Percentiles rank a stretch among this genome's conserved stretches.
Evolutionary conservation across 2,329 filamentous ascomycete genomes (phyloP).

Genomic region (Passalora sequoiae): DNA sequence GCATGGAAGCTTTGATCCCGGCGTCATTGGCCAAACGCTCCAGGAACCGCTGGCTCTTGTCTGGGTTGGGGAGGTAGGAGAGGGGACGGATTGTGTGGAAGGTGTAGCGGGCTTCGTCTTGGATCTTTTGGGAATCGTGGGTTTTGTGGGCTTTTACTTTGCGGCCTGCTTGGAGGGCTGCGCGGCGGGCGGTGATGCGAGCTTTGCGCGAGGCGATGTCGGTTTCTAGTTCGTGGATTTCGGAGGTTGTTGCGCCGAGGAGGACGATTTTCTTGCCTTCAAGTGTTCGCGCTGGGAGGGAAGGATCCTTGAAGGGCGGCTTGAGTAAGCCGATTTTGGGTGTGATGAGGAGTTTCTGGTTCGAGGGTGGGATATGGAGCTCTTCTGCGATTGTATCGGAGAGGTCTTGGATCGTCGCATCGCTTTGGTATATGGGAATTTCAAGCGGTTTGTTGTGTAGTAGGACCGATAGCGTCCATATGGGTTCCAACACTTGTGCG

Average conservation of each 20-base stretch:
- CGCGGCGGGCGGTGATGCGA: conserved; percentile 39
- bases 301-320: conserved; percentile 57
- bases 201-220: conserved; percentile 49
- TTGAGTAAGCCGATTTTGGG: conserved; percentile 62
- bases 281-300: conserved; percentile 47
- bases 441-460: conserved; percentile 51
- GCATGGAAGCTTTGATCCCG: conserved; percentile 80
- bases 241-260: conserved; percentile 58
- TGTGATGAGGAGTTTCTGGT: conserved; percentile 64
- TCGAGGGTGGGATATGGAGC: conserved; percentile 55
- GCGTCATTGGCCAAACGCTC: conserved; percentile 73
- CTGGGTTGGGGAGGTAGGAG: conserved; percentile 68
- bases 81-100: conserved; percentile 75
- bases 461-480: conserved; percentile 46
- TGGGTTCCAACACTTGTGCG: conserved; percentile 16
- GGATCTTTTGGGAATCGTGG: conserved; percentile 44
- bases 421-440: conserved; percentile 42
- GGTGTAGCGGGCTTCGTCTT: conserved; percentile 66
- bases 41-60: conserved; percentile 66
- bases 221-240: conserved; percentile 52
- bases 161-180: conserved; percentile 38
- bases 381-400: conserved; percentile 52
- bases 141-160: conserved; percentile 31
- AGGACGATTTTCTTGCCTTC: conserved; percentile 58
- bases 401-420: conserved; percentile 54